Percentiles rank a stretch among this genome's conserved stretches.
phyloP scores from a whole-genome alignment of 352 stramenopile genomes.

The Thalassiosira hispida region DNA sequence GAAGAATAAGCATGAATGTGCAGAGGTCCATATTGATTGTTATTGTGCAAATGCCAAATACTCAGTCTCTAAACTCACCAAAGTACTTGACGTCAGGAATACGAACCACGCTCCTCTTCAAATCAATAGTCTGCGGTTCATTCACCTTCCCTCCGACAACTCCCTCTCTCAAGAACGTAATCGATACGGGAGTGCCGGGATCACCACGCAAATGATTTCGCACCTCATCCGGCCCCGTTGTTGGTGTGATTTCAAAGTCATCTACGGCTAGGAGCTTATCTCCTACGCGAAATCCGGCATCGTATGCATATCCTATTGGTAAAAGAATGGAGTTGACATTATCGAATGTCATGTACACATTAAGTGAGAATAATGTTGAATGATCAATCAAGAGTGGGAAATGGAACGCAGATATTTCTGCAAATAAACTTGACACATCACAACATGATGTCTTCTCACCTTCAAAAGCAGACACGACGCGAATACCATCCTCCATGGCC shows the following conservation, averaged over 20 bases:
- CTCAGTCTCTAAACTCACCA: conserved; percentile 21
- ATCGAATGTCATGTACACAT: conserved; percentile 33
- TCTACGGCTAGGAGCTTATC: conserved; percentile 83
- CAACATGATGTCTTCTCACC: conserved; percentile 46
- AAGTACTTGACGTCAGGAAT: conserved; percentile 86
- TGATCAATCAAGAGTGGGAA: not conserved
- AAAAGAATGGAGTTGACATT: conserved; percentile 37
- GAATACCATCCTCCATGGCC: conserved; percentile 70
- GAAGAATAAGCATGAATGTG: too few species aligned
- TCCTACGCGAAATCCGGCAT: conserved; percentile 82
- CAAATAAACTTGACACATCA: not conserved
- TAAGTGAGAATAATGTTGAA: too few species aligned
- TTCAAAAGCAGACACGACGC: conserved; percentile 86
- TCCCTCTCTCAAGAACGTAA: conserved; percentile 81
- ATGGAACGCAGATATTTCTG: not conserved
- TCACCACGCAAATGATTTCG: conserved; percentile 85
- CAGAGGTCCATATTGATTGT: too few species aligned
- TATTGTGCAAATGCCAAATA: too few species aligned
- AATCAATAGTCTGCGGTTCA: conserved; percentile 69
- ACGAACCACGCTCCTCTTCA: conserved; percentile 79
- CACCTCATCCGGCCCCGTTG: conserved; percentile 82
- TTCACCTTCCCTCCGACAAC: conserved; percentile 53
- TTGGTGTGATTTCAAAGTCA: conserved; percentile 60
- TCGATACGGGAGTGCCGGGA: conserved; percentile 82
- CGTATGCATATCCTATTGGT: conserved; percentile 75